These are phyloP conservation scores for Gastrolobium bilobum DNA, from an alignment of 306 rosid genomes.

Conservation along the genomic window DNA sequence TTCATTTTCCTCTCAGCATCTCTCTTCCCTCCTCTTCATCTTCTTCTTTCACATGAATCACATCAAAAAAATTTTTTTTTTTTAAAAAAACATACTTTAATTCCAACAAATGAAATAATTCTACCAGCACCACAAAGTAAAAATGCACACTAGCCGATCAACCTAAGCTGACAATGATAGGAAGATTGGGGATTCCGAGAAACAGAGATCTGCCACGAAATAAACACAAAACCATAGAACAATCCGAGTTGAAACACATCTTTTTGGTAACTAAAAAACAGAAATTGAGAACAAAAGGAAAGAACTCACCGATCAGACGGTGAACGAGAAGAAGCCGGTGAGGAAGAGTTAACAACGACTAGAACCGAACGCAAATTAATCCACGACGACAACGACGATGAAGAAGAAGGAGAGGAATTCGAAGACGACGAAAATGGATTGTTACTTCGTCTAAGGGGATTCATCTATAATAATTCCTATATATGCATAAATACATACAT, in stretches of 20 bases:
- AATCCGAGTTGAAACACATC: constrained; percentile 31
- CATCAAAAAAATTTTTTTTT: constrained; percentile 25
- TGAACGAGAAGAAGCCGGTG: constrained; percentile 90
- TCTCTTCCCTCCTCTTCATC: constrained; percentile 19
- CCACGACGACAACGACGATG: constrained; percentile 89
- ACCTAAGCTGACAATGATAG: constrained; percentile 58
- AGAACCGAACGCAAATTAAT: constrained; percentile 99
- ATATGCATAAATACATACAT: no score
- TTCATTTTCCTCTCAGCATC: constrained; percentile 42
- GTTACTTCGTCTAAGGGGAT: constrained; percentile 89
- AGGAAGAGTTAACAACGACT: constrained; percentile 92
- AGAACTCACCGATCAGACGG: constrained; percentile 99
- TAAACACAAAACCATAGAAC: constrained; percentile 53
- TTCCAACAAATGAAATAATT: constrained; percentile 41
- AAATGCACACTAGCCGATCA: constrained; percentile 59
- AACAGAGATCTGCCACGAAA: constrained; percentile 73
- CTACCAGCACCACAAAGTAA: constrained; percentile 37
- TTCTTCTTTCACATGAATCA: constrained; percentile 14
- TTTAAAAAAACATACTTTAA: constrained; percentile 7
- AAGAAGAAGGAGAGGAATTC: constrained; percentile 79
- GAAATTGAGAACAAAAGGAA: constrained; percentile 43
- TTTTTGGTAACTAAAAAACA: background rate
- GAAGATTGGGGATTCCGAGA: constrained; percentile 48
- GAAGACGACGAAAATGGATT: constrained; percentile 87
- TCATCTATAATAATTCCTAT: constrained; percentile 69